phyloP scores from a whole-genome alignment of 2,329 filamentous ascomycete species.

The Neonectria faginata region DNA sequence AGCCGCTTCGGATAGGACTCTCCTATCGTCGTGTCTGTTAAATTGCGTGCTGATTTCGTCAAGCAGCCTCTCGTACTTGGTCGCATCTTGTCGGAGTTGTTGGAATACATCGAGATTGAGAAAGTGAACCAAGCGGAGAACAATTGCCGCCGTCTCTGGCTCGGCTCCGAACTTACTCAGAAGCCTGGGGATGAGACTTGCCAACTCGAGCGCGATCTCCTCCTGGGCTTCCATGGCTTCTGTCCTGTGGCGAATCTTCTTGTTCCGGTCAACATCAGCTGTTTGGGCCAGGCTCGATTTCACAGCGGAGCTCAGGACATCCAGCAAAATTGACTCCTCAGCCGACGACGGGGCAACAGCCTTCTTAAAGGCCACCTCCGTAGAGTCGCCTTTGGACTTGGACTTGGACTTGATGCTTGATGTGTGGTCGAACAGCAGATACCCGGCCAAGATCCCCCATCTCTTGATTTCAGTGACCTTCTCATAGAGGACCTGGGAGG shows the following conservation, averaged over 20 bases:
- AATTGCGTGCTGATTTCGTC: slow-evolving; percentile 97
- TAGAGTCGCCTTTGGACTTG: slow-evolving; percentile 62
- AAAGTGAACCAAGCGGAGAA: slow-evolving; percentile 86
- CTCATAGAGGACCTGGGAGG: slow-evolving; percentile 87
- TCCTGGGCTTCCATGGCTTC: slow-evolving; percentile 80
- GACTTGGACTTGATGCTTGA: slow-evolving; percentile 64
- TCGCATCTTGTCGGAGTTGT: slow-evolving; percentile 86
- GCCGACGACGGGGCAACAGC: slow-evolving; percentile 78
- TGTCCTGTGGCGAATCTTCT: slow-evolving; percentile 68
- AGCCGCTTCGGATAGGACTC: slow-evolving; percentile 85
- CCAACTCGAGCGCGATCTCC: slow-evolving; percentile 80
- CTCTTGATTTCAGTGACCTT: slow-evolving; percentile 82
- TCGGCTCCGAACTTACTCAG: slow-evolving; percentile 95
- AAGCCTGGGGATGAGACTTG: slow-evolving; percentile 82
- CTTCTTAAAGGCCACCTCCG: slow-evolving; percentile 74
- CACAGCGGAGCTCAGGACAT: slow-evolving; percentile 86
- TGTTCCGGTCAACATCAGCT: slow-evolving; percentile 72
- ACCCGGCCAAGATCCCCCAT: slow-evolving; percentile 91
- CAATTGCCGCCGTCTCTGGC: slow-evolving; percentile 85
- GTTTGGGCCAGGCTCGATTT: slow-evolving; percentile 77
- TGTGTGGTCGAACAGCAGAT: slow-evolving; percentile 92
- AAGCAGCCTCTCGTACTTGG: slow-evolving; percentile 81
- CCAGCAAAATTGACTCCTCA: slow-evolving; percentile 87
- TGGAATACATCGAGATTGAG: slow-evolving; percentile 90
- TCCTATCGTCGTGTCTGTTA: slow-evolving; percentile 87